phyloP scores from a whole-genome alignment of 2,329 filamentous ascomycete species.

The Hypoxylon sp. region DNA sequence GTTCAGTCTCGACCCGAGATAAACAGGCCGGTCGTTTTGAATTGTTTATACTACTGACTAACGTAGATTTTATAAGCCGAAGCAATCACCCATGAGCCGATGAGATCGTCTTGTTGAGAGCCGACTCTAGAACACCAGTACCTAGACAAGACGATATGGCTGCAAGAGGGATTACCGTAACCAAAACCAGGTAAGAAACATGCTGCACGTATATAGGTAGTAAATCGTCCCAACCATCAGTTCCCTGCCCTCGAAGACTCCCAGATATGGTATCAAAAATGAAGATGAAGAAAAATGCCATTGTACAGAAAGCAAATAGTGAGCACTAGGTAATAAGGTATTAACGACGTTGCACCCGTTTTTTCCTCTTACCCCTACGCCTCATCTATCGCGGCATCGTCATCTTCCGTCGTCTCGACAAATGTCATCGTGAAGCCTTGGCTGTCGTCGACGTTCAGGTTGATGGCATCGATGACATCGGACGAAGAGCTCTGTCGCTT shows the following conservation, averaged over 20 bases:
- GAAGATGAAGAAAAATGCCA: slow-evolving; percentile 35
- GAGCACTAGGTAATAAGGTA: slow-evolving; percentile 20
- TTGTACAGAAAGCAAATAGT: slow-evolving; percentile 18
- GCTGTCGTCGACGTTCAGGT: slow-evolving; percentile 61
- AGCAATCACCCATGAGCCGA: slow-evolving; percentile 25
- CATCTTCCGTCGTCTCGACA: slow-evolving; percentile 59
- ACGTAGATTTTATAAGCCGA: slow-evolving; percentile 33
- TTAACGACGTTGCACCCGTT: slow-evolving; percentile 12
- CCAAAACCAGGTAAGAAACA: slow-evolving; percentile 22
- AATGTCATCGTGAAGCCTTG: slow-evolving; percentile 65
- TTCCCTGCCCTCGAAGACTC: slow-evolving; percentile 28
- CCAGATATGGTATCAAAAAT: slow-evolving; percentile 43
- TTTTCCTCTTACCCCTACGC: slow-evolving; percentile 9
- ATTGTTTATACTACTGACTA: slow-evolving; percentile 47
- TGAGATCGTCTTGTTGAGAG: slow-evolving; percentile 24
- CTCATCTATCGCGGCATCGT: slow-evolving; percentile 47
- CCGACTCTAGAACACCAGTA: slow-evolving; percentile 30
- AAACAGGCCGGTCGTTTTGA: slow-evolving; percentile 43
- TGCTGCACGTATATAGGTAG: slow-evolving; percentile 30
- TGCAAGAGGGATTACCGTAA: slow-evolving; percentile 12
- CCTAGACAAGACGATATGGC: not conserved
- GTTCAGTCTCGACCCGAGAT: slow-evolving; percentile 34
- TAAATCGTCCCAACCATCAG: slow-evolving; percentile 29
- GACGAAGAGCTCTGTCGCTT: slow-evolving; percentile 48
- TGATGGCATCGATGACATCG: slow-evolving; percentile 60